Conservation (phyloP, 805 yeast species). For the Phaffomyces antillensis region DNA sequence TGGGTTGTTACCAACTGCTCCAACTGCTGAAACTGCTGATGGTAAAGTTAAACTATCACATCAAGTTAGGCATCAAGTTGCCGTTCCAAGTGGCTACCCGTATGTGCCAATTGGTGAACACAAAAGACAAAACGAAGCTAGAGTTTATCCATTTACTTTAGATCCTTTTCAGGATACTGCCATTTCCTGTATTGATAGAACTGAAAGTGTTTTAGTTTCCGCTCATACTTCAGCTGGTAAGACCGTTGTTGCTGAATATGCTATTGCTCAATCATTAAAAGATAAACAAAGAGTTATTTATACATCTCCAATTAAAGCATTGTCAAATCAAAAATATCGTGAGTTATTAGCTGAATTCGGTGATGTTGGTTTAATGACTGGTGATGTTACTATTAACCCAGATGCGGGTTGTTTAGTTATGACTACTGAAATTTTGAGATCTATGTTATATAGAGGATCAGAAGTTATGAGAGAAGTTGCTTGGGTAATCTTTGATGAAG, state of each 20-base stretch:
- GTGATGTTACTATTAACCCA: constrained; percentile 97
- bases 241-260: constrained; percentile 97
- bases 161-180: constrained; percentile 99
- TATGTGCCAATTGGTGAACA: constrained; percentile 87
- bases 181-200: constrained; percentile 89
- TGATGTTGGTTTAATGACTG: constrained; percentile 98
- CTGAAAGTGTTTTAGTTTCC: constrained; percentile 90
- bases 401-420: constrained; percentile 97
- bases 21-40: constrained; percentile 20
- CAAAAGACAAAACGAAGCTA: constrained; percentile 67
- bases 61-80: constrained; percentile 97
- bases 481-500: constrained; percentile 97
- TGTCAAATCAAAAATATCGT: constrained; percentile 84
- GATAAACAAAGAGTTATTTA: constrained; percentile 93
- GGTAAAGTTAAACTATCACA: constrained; percentile 69
- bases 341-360: constrained; percentile 86
- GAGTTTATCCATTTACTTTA: constrained; percentile 84
- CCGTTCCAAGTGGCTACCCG: constrained; percentile 86
- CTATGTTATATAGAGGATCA: constrained; percentile 96
- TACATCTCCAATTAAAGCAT: constrained; percentile 91
- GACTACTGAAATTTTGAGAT: constrained; percentile 97
- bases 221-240: constrained; percentile 99
- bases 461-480: constrained; percentile 98
- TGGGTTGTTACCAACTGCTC: constrained; percentile 48
- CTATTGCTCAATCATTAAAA: constrained; percentile 91